Conservation (phyloP, 2,329 filamentous ascomycete genomes). For the Hypoxylon sp. region DNA sequence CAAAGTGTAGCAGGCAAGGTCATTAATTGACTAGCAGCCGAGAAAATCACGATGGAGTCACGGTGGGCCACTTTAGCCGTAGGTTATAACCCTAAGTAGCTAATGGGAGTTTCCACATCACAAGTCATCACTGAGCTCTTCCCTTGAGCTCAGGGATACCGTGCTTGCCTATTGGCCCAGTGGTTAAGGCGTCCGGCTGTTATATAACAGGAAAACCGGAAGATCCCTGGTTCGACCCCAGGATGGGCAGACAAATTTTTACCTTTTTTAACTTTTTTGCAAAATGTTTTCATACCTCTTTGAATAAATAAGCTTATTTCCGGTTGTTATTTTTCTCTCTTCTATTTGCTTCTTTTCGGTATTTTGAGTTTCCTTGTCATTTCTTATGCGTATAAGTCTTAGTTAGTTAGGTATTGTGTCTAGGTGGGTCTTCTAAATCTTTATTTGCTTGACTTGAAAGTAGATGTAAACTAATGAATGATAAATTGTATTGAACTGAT, state of each 20-base stretch:
- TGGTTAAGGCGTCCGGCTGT: slow-evolving; percentile 44
- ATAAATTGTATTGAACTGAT: no score
- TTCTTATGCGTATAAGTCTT: no score
- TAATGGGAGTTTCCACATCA: background rate
- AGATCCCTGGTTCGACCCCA: slow-evolving; percentile 45
- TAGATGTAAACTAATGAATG: no score
- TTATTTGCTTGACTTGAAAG: no score
- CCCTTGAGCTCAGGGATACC: background rate
- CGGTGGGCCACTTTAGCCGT: background rate
- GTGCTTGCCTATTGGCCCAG: slow-evolving; percentile 40
- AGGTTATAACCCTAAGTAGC: slow-evolving; percentile 6
- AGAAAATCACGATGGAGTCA: slow-evolving; percentile 1
- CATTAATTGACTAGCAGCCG: background rate
- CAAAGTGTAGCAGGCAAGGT: background rate
- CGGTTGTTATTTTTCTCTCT: no score
- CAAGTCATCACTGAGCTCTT: background rate
- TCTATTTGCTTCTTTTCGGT: no score
- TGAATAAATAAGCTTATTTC: no score
- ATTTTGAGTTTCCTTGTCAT: no score
- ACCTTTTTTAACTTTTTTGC: background rate
- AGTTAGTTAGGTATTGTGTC: no score
- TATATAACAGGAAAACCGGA: slow-evolving; percentile 33
- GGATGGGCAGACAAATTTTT: slow-evolving; percentile 35
- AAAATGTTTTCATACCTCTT: background rate
- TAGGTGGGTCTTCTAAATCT: no score